These are phyloP conservation scores for Talaromyces sp. DNA, from an alignment of 2,329 filamentous ascomycete species.

Conservation along the genomic window DNA sequence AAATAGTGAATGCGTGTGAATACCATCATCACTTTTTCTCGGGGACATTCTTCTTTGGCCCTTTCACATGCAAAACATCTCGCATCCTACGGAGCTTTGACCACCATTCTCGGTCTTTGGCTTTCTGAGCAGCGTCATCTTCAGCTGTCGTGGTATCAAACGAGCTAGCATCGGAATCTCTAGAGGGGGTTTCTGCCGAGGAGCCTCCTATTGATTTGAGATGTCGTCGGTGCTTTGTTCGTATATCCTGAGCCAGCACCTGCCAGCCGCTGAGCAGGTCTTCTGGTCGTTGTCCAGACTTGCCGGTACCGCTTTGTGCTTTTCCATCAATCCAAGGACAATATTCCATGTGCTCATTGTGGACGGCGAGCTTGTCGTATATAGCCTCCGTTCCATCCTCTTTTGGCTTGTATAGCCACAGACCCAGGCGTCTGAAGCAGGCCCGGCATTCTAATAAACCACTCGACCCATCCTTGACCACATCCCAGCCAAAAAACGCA, in stretches of 20 bases:
- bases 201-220: conserved; percentile 18
- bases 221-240: conserved; percentile 33
- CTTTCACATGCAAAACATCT: conserved; percentile 66
- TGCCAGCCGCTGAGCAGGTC: conserved; percentile 43
- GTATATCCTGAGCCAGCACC: conserved; percentile 38
- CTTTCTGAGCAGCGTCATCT: conserved; percentile 44
- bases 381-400: conserved; percentile 45
- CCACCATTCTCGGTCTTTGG: conserved; percentile 37
- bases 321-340: conserved; percentile 71
- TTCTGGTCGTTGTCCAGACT: conserved; percentile 25
- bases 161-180: conserved; percentile 21
- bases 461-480: conserved; percentile 35
- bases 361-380: conserved; percentile 57
- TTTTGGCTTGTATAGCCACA: conserved; percentile 90
- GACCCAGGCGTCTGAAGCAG: conserved; percentile 80
- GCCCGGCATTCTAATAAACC: conserved; percentile 76
- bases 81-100: conserved; percentile 59
- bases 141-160: conserved; percentile 17
- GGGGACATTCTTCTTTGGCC: conserved; percentile 44
- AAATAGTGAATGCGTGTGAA: neutral
- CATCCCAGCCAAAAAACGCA: conserved; percentile 72
- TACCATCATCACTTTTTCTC: neutral
- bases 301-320: conserved; percentile 52
- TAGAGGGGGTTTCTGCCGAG: conserved; percentile 19
- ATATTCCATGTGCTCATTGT: conserved; percentile 74